Conservation (phyloP, 495 filamentous ascomycete genomes). For the Saxispiralis lemnorum region DNA sequence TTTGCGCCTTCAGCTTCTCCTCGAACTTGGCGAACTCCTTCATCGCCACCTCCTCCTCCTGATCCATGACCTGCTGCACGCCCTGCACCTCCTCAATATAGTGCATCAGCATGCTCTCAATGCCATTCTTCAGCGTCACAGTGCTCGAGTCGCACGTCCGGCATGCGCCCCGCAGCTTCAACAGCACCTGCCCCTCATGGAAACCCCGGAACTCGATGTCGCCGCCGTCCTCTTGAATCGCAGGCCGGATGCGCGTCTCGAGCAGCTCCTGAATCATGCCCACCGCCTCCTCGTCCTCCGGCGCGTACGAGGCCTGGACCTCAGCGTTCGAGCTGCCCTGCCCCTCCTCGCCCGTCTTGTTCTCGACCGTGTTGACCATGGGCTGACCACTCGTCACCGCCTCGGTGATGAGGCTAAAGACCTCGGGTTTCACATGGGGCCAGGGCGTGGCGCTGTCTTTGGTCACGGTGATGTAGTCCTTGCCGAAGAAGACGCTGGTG, state of each 20-base stretch:
- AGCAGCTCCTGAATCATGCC: conserved; percentile 98
- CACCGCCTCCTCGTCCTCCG: conserved; percentile 80
- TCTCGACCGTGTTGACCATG: conserved; percentile 58
- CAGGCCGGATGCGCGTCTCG: conserved; percentile 82
- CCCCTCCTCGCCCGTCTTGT: conserved; percentile 35
- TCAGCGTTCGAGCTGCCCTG: conserved; percentile 21
- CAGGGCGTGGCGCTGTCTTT: conserved; percentile 75
- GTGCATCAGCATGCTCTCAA: conserved; percentile 93
- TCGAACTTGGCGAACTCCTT: conserved; percentile 91
- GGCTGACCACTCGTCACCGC: conserved; percentile 63
- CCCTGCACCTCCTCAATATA: conserved; percentile 90
- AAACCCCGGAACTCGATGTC: conserved; percentile 92
- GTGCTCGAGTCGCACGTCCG: conserved; percentile 91
- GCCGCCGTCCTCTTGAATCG: conserved; percentile 93
- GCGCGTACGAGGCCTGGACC: conserved; percentile 38
- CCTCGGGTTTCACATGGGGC: conserved; percentile 86
- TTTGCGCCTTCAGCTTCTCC: conserved; percentile 72
- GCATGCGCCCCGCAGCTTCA: conserved; percentile 86
- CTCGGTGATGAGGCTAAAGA: conserved; percentile 89
- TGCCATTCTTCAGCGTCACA: conserved; percentile 86
- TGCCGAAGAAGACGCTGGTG: conserved; percentile 81
- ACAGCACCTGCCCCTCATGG: conserved; percentile 59
- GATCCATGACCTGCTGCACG: conserved; percentile 76
- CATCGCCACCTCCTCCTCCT: conserved; percentile 80
- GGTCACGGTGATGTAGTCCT: conserved; percentile 91